Base-by-base conservation (phyloP, 2,329 filamentous ascomycete genomes). In the Exophiala phaeomuriformis region DNA sequence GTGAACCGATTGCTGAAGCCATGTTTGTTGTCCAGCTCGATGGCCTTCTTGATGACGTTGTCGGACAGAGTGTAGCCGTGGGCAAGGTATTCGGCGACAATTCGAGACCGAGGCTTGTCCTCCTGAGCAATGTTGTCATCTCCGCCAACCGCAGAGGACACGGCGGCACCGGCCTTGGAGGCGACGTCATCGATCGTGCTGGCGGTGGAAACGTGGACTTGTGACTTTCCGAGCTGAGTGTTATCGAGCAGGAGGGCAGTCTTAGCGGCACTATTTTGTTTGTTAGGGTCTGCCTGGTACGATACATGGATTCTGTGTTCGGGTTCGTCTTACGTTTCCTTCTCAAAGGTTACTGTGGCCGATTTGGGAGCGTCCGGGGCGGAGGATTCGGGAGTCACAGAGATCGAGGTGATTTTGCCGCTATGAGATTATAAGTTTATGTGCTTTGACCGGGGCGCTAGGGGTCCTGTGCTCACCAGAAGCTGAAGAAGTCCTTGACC, bases 211-310 rank as follows among this genome's bases (percentile, higher is more conserved):
- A 98, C 94, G 67, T 93, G 83, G 62, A 90, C 88, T 55, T 85
- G 75, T 53, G 79, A 76, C 46, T 77, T 72, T 60, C 90, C 90
- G 47, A 98, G 86, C 73, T 95, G 87, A 49, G 93, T 98, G 78
- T 95, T 94, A 75, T 97, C 91, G 61, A 98, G 84, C 55, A 98
- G 86, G 39, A 96, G 86, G 29, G 93, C 93, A 27, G 93, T 98
- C 78, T 95, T 96, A 56, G 91, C 90, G 47, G 93, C 93, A 9
- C 73, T 76, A 49, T 39, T 5, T 19, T 33, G n/a, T 27, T 5
- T n/a, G 49, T 44, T 45, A 40, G 12, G 41, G n/a, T 47, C 27
- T 10, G 31, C 12, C 4, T 40, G 2, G 31, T 12, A 31, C 52
- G 3, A 46, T 46, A 8, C 31, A 33, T 30, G 36, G 10, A 10